phyloP scores from a whole-genome alignment of 306 rosid species.

The Fragaria ananassa region DNA sequence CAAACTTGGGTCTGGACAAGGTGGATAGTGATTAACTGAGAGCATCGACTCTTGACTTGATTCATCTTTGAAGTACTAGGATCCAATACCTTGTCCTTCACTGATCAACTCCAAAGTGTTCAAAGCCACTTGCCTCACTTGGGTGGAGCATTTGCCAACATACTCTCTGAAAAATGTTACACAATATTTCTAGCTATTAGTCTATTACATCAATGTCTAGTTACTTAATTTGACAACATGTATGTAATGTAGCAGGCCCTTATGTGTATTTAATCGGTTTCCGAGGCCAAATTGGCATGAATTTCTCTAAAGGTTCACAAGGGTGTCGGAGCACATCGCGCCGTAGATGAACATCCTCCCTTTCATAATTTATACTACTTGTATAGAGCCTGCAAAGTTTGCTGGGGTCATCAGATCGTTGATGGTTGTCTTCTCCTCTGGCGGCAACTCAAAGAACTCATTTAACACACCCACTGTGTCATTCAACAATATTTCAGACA shows the following conservation, averaged over 20 bases:
- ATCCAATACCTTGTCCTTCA: constrained; percentile 21
- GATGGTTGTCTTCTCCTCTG: constrained; percentile 7
- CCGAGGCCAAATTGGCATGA: constrained; percentile 18
- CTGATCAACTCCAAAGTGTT: constrained; percentile 19
- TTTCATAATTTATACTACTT: constrained; percentile 13
- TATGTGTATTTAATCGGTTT: background rate
- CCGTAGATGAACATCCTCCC: constrained; percentile 20
- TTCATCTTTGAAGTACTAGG: constrained; percentile 5
- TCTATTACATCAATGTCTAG: background rate
- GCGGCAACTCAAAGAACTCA: constrained; percentile 23
- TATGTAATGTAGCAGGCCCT: background rate
- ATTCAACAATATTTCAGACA: constrained; percentile 4
- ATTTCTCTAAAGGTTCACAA: constrained; percentile 24
- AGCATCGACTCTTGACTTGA: background rate
- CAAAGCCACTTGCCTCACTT: constrained; percentile 21
- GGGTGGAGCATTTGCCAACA: constrained; percentile 14
- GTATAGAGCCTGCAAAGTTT: constrained; percentile 9
- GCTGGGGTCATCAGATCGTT: constrained; percentile 22
- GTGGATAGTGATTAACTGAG: constrained; percentile 20
- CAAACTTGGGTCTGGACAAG: constrained; percentile 33
- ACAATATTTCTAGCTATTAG: too few relatives aligned
- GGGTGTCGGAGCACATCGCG: constrained; percentile 16
- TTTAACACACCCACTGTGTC: constrained; percentile 13
- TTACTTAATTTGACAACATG: background rate
- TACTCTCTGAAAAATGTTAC: background rate